phyloP scores from a whole-genome alignment of 2,329 filamentous ascomycete species.

The Pseudohalonectria lignicola region DNA sequence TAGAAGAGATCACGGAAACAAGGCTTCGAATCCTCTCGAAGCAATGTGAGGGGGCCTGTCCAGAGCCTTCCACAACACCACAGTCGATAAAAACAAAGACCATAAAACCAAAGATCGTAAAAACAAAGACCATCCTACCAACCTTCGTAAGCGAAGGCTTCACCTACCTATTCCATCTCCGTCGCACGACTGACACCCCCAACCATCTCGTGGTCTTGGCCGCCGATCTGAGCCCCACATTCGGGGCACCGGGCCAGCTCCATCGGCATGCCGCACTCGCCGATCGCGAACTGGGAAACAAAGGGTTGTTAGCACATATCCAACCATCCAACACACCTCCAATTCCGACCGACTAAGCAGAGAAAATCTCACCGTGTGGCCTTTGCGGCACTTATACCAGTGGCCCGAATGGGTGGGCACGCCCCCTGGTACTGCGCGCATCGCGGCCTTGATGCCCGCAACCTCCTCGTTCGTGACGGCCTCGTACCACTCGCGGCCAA shows the following conservation, averaged over 20 bases:
- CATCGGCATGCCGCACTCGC: constrained; percentile 58
- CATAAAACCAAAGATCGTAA: too few species aligned
- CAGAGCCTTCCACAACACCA: too few species aligned
- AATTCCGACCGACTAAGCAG: too few species aligned
- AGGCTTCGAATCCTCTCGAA: too few species aligned
- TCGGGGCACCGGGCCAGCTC: constrained; percentile 49
- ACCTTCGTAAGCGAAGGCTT: too few species aligned
- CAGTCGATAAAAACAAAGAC: too few species aligned
- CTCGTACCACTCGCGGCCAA: constrained; percentile 26
- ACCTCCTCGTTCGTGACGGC: constrained; percentile 39
- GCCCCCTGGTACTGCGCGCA: constrained; percentile 35
- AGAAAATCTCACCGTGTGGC: constrained; percentile 31
- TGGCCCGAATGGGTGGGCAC: constrained; percentile 32
- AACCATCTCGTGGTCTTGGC: constrained; percentile 34
- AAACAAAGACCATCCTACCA: too few species aligned
- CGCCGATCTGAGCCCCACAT: constrained; percentile 47
- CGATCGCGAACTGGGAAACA: constrained; percentile 40
- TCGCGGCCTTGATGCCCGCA: constrained; percentile 35
- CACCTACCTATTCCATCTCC: constrained; percentile 31
- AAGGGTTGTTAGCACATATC: neutral
- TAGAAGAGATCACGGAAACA: too few species aligned
- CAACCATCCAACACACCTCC: too few species aligned
- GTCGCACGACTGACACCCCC: constrained; percentile 38
- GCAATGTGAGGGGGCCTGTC: too few species aligned
- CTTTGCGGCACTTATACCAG: constrained; percentile 49